phyloP scores from a whole-genome alignment of 2,329 filamentous ascomycete species.

The Decorospora gaudefroyi region DNA sequence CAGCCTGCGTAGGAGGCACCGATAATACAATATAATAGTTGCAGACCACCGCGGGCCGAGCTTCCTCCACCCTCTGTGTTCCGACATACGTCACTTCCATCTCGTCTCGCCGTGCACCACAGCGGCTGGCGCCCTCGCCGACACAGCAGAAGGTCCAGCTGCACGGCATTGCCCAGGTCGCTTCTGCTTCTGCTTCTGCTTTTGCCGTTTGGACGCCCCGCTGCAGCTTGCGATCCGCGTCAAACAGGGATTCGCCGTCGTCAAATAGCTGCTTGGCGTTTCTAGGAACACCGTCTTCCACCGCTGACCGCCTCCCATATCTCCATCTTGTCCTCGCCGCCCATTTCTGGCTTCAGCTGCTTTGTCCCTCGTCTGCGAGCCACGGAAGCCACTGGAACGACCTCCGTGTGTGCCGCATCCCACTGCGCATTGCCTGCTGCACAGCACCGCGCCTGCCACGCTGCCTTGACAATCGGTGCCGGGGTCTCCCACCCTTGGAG shows the following conservation, averaged over 20 bases:
- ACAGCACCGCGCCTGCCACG: conserved; percentile 12
- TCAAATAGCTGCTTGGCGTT: conserved; percentile 30
- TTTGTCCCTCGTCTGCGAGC: conserved; percentile 16
- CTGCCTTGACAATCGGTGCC: conserved; percentile 12
- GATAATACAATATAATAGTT: conserved; percentile 3
- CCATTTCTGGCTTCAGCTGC: conserved; percentile 29
- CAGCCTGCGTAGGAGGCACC: no score
- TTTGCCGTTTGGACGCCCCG: conserved; percentile 26
- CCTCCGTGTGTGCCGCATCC: conserved; percentile 11
- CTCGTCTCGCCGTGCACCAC: conserved; percentile 23
- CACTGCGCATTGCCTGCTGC: conserved; percentile 10
- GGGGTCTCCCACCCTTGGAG: conserved; percentile 28
- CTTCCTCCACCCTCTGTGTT: conserved; percentile 15
- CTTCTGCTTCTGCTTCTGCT: conserved; percentile 26
- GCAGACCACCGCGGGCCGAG: conserved; percentile 23
- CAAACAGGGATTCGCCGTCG: conserved; percentile 32
- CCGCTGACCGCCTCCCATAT: conserved; percentile 41
- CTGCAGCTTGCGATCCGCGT: conserved; percentile 19
- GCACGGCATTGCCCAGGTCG: conserved; percentile 19
- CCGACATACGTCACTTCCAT: conserved; percentile 26
- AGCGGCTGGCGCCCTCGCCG: conserved; percentile 21
- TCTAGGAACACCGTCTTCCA: conserved; percentile 28
- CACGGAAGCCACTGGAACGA: conserved; percentile 15
- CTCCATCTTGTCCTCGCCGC: no score
- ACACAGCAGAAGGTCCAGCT: conserved; percentile 11